Percentiles rank a stretch among this genome's conserved stretches.
These are phyloP conservation scores for Hirschfeldia incana DNA, from an alignment of 345 rosid genomes.

Conservation along the genomic window DNA sequence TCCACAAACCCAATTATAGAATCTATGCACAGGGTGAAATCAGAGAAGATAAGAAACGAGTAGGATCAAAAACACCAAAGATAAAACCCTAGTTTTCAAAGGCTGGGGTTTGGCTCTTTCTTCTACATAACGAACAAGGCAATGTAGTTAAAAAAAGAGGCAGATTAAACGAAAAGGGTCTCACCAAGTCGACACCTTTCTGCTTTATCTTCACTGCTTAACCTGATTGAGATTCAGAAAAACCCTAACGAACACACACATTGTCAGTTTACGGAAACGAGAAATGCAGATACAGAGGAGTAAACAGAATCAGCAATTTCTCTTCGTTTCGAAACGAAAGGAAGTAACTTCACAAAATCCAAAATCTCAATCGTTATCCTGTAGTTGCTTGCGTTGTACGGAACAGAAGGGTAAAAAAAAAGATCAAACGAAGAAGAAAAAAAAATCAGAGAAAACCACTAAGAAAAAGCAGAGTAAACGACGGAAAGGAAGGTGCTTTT, in stretches of 20 bases:
- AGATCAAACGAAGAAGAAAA: not conserved
- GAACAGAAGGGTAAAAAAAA: not conserved
- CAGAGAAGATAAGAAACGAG: not conserved
- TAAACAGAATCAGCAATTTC: not conserved
- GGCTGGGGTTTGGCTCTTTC: not conserved
- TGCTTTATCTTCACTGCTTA: not conserved
- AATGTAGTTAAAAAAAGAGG: not conserved
- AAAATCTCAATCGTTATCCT: not conserved
- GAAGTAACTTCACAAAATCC: no score
- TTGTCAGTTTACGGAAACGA: constrained; percentile 8
- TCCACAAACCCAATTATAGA: not conserved
- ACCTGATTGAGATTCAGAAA: not conserved
- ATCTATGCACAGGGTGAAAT: not conserved
- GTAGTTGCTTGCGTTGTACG: constrained; percentile 27
- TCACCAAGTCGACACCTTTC: constrained; percentile 11
- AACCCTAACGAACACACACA: not conserved
- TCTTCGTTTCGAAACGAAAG: not conserved
- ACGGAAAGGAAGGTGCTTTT: not conserved
- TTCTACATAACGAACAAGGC: not conserved
- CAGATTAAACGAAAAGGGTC: not conserved
- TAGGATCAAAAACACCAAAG: not conserved
- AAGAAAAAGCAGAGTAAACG: not conserved
- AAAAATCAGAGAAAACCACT: not conserved
- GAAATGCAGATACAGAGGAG: constrained; percentile 3
- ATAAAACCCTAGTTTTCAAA: not conserved